Evolutionary conservation across 495 filamentous ascomycete genomes (phyloP), one percentile per base, ranked within the genome.

Genomic region (Oidiodendron maius): DNA sequence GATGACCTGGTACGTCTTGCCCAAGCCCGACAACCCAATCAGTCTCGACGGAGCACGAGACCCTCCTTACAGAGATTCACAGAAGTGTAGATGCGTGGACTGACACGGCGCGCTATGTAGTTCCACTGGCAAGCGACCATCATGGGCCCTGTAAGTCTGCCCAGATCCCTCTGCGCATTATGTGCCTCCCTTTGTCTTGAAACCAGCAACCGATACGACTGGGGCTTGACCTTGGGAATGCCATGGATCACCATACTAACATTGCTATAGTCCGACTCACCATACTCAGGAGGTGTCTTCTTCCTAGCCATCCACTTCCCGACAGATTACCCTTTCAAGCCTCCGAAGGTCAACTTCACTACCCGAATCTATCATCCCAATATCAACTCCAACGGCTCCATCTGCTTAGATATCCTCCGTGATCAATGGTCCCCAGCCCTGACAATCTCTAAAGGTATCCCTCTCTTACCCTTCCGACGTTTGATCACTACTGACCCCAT

Each of bases 111-210:
- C 22, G 39, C 23, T 24, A 9, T 54, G 59, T 63, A 98, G 93
- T 98, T 98, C 64, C 93, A 97, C 82, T 98, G 93, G 93, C 93
- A 98, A 81, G 93, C 93, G 50, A 98, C 93, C 16, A 98, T 98
- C 65, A 98, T 98, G 93, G 93, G 93, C 72, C 93, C 93, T 65
- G 91, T 96, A 83, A 81, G 90, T 83, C 0, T 49, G 32, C 8
- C 44, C 55, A 53, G 57, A 53, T 55, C 59, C 50, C 28, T 17
- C 39, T 28, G 17, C n/a, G 36, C 23, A 24, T 22, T n/a, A n/a
- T n/a, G n/a, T 21, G 43, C 52, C 20, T 44, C n/a, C 10, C 17
- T 42, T 11, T 1, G n/a, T 2, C 3, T 2, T 11, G 22, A 23
- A 11, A 24, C 13, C 2, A 22, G 16, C 16, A 12, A 23, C 18